A percentile compares a stretch with the other conserved stretches of the same genome.
Conservation (phyloP, 2,329 filamentous ascomycete genomes). For the Verticillium tricorpus region DNA sequence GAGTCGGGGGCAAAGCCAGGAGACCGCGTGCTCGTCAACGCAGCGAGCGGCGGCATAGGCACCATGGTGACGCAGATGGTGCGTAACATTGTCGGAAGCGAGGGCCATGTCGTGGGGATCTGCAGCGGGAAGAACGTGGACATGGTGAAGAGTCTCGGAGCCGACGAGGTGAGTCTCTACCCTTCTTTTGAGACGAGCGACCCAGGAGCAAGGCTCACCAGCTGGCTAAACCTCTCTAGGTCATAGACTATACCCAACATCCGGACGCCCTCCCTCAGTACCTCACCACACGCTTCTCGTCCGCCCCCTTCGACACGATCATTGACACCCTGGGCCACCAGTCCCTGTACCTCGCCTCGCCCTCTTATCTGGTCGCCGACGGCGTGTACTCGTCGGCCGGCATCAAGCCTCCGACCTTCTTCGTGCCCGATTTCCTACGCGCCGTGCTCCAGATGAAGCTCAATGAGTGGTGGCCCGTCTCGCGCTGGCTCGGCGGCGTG, state of each 20-base stretch:
- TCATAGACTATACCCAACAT: slow-evolving; percentile 36
- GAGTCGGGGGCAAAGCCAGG: slow-evolving; percentile 32
- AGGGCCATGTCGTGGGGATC: slow-evolving; percentile 39
- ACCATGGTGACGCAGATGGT: slow-evolving; percentile 40
- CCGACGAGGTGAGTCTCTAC: slow-evolving; percentile 34
- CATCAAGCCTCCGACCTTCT: slow-evolving; percentile 28
- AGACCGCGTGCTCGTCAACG: slow-evolving; percentile 41
- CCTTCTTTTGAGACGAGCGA: background rate
- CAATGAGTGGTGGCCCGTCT: slow-evolving; percentile 32
- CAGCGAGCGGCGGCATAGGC: slow-evolving; percentile 47
- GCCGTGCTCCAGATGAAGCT: slow-evolving; percentile 29
- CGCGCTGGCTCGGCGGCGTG: slow-evolving; percentile 29
- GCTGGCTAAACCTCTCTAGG: slow-evolving; percentile 16
- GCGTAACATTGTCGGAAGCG: slow-evolving; percentile 28
- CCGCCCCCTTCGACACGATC: slow-evolving; percentile 35
- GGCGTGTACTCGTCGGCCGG: slow-evolving; percentile 37
- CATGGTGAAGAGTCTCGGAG: slow-evolving; percentile 41
- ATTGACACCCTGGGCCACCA: slow-evolving; percentile 47
- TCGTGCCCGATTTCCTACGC: slow-evolving; percentile 22
- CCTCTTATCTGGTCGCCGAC: slow-evolving; percentile 30
- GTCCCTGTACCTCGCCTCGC: slow-evolving; percentile 34
- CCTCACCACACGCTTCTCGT: slow-evolving; percentile 25
- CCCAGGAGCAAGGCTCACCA: background rate
- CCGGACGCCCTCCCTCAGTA: slow-evolving; percentile 25
- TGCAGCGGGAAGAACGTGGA: slow-evolving; percentile 42